phyloP scores from a whole-genome alignment of 495 filamentous ascomycete species.

The Aspergillus cristatus region DNA sequence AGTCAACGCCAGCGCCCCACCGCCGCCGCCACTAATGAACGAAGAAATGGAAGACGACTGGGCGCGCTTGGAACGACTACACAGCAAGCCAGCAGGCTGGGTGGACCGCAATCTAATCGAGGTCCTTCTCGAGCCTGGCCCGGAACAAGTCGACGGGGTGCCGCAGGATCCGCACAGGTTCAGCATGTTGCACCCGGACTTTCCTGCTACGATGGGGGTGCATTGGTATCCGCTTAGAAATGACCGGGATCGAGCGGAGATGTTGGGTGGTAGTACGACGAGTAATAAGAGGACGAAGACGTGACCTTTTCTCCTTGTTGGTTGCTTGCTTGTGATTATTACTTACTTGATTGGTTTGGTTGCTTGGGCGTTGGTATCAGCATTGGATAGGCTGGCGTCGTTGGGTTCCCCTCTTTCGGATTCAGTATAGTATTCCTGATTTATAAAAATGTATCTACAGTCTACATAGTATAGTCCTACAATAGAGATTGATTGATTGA shows the following conservation, averaged over 20 bases:
- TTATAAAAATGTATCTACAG: too few relatives aligned
- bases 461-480: too few relatives aligned
- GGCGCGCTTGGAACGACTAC: constrained; percentile 44
- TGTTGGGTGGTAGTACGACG: too few relatives aligned
- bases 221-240: constrained; percentile 24
- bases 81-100: constrained; percentile 24
- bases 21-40: constrained; percentile 41
- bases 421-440: too few relatives aligned
- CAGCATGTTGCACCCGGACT: constrained; percentile 34
- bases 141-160: constrained; percentile 23
- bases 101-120: constrained; percentile 31
- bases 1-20: constrained; percentile 36
- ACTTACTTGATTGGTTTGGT: too few relatives aligned
- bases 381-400: too few relatives aligned
- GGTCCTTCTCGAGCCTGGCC: constrained; percentile 22
- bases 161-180: constrained; percentile 28
- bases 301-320: not conserved
- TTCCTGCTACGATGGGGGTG: constrained; percentile 27
- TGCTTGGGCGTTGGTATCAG: too few relatives aligned
- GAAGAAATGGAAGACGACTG: constrained; percentile 54
- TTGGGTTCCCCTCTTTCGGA: too few relatives aligned
- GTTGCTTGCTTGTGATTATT: too few relatives aligned
- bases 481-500: too few relatives aligned
- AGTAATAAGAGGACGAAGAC: constrained; percentile 8
- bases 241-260: not conserved